Conservation (phyloP, 2,329 filamentous ascomycete genomes). For the Apiospora rasikravindrae region DNA sequence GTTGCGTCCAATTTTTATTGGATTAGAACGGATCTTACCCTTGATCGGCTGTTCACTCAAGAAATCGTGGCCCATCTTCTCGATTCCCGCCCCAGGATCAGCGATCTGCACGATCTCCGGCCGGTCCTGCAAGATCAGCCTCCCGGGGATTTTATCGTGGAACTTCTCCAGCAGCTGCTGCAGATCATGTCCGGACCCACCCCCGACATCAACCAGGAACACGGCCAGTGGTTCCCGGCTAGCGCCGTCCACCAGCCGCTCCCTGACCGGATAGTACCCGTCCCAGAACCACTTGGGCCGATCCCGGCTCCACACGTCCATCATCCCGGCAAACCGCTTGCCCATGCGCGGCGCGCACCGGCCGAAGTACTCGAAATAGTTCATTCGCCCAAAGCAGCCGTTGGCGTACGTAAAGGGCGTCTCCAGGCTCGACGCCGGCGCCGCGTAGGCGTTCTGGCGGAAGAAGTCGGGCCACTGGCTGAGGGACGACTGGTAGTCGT, state of each 20-base stretch:
- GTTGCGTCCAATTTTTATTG: too few relatives aligned
- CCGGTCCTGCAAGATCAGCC: slow-evolving; percentile 45
- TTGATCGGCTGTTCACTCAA: not conserved
- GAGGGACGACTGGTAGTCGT: not conserved
- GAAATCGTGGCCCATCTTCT: not conserved
- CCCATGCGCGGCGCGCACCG: not conserved
- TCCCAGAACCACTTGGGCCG: not conserved
- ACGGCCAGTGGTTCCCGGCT: slow-evolving; percentile 31
- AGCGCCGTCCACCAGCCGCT: slow-evolving; percentile 30
- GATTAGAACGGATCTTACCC: not conserved
- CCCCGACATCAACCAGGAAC: slow-evolving; percentile 47
- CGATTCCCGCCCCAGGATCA: not conserved
- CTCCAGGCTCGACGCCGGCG: not conserved
- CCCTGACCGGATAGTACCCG: slow-evolving; percentile 27
- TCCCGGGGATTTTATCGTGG: slow-evolving; percentile 36
- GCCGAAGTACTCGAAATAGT: slow-evolving; percentile 1
- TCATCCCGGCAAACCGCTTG: not conserved
- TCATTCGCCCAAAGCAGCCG: not conserved
- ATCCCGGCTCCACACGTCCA: not conserved
- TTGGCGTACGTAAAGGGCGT: not conserved
- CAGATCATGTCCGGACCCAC: slow-evolving; percentile 46
- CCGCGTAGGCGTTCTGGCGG: not conserved
- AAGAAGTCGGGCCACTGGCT: not conserved
- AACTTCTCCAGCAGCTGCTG: slow-evolving; percentile 37
- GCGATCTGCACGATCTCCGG: slow-evolving; percentile 28